Base-by-base conservation (phyloP, 352 stramenopile genomes). In the Phytophthora vignae region DNA sequence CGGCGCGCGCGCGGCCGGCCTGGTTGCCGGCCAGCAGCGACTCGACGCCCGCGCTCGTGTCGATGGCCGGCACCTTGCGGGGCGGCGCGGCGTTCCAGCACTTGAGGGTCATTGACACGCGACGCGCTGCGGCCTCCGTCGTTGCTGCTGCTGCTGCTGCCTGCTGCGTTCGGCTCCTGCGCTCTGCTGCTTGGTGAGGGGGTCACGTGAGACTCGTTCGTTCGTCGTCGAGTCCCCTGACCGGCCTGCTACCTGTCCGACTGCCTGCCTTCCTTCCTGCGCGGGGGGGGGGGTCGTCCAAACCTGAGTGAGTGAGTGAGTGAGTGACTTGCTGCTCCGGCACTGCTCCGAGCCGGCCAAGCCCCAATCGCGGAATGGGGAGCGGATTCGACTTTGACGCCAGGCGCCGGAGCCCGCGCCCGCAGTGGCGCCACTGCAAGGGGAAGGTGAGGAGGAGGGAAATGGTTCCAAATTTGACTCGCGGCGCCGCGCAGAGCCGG, bases 101-200 rank as follows among this genome's bases (percentile, higher is more conserved):
- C 80, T 88, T 87, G 74, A 90, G 80, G 68, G 82, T 90, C 82
- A 90, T 90, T 42, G 53, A 60, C 69, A 53, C 36, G 55, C 40
- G 42, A 33, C 40, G 52, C 42, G 49, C 48, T 50, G 33, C 56
- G 66, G 58, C 55, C 61, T 65, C 38, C 44, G 63, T 61, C 29
- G 42, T 65, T 42, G 50, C 40, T 67, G 48, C 53, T 19, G 64
- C 27, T 40, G 17, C 67, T 65, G 53, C 65, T 57, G 52, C 56
- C n/a, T n/a, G n/a, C n/a, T 53, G 11, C 12, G 17, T 27, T 6
- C 27, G 27, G 38, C 38, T 69, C 36, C 53, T 69, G 60, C 25
- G 38, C 52, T 27, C 67, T 69, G 53, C 65, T 57, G 52, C 56
- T 46, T 36, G 1, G 17, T 27, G 46, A n/a, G 44, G 46, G n/a